Conservation (phyloP, 148 eudicot species). For the Spergularia bocconei region DNA sequence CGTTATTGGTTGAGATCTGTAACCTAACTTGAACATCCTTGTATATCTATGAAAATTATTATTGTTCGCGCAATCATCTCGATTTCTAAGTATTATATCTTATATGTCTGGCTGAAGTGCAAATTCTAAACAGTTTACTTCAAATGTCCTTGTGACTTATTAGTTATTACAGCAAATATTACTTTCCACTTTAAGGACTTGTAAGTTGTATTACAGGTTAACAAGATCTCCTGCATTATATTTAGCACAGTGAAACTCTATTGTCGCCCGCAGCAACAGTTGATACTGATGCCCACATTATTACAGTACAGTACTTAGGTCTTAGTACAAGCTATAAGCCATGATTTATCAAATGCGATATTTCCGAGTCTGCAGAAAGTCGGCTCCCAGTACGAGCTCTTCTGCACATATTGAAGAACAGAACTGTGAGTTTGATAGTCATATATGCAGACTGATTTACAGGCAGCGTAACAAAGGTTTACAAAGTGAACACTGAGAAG, state of each 20-base stretch:
- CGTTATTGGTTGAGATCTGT: neutral
- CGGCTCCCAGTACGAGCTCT: neutral
- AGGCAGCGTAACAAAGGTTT: neutral
- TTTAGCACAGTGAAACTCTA: neutral
- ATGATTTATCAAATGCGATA: conserved; percentile 1
- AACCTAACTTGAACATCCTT: neutral
- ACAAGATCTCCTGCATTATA: neutral
- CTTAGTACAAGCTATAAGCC: neutral
- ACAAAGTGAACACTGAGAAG: neutral
- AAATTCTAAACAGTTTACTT: no score
- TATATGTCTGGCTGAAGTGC: no score
- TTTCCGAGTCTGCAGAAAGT: neutral
- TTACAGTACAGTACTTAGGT: neutral
- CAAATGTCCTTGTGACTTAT: no score
- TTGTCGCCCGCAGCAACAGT: conserved; percentile 3
- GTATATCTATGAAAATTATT: neutral
- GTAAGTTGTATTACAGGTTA: neutral
- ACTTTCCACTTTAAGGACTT: no score
- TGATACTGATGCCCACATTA: conserved; percentile 1
- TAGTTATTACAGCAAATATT: no score
- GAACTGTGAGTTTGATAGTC: neutral
- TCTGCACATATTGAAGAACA: conserved; percentile 2
- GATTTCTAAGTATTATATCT: no score
- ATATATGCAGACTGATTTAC: neutral
- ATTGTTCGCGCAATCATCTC: neutral